Base-by-base conservation (phyloP, 768 basidiomycete genomes). In the Mycena floridula region DNA sequence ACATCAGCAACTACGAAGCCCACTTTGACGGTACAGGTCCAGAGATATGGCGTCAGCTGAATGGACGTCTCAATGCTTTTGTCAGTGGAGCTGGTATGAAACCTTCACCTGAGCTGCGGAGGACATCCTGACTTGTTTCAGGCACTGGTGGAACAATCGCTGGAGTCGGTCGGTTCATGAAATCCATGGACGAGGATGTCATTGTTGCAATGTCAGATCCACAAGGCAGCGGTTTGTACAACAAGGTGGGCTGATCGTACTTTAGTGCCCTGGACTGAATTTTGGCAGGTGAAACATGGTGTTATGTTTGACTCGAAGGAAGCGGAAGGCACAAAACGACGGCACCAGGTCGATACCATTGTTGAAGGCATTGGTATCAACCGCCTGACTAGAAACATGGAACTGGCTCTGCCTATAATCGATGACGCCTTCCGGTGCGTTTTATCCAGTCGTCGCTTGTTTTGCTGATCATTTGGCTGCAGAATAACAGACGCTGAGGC, bases 281-380 rank as follows among this genome's bases (percentile, higher is more conserved):
- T 24, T 25, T 48, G 6, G 4, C 27, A 88, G 85, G 78, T 96
- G 43, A 90, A 89, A 65, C 77, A 83, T 51, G 92, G 91, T 4
- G 96, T 97, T 6, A 90, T 99, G 93, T 99, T 84, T 57, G 89
- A 95, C 58, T 70, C 64, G n/a, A 89, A 77, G 50, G 95, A 99
- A 68, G 82, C 81, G 30, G 95, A 99, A 65, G 95, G 96, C 5
- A 95, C 84, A 7, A 92, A 89, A 56, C 66, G 96, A 54, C 70
- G 95, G 46, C 89, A 95, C 59, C 93, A 95, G 62, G 91, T 97
- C 12, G 95, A 98, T 56, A 95, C 93, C 1, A 81, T 96, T 15
- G 91, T 96, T n/a, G 89, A 91, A 65, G 89, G 89, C 47, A 90
- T 92, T 37, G 94, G 93, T 13, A 89, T 97, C 66, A 98, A 98